phyloP scores from a whole-genome alignment of 495 filamentous ascomycete species.

The Cercophora newfieldiana region DNA sequence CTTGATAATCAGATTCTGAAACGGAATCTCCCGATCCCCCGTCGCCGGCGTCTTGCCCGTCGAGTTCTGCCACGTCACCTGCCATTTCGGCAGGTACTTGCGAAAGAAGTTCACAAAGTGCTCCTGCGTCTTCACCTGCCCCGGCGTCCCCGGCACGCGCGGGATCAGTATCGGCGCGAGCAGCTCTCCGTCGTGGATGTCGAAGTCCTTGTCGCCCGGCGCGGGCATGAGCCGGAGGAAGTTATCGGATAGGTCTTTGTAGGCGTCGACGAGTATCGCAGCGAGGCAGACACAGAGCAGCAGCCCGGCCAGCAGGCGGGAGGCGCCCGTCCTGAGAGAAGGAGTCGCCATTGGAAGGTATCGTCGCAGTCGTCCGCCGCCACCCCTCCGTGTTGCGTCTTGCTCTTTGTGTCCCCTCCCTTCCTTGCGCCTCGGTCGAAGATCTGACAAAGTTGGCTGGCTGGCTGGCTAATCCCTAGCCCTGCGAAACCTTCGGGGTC shows the following conservation, averaged over 20 bases:
- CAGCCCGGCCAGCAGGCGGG: constrained; percentile 2
- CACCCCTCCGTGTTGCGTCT: background rate
- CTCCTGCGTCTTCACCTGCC: constrained; percentile 64
- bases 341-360: background rate
- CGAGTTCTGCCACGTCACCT: constrained; percentile 78
- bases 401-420: background rate
- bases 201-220: constrained; percentile 63
- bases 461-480: constrained; percentile 3
- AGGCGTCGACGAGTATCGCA: constrained; percentile 46
- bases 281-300: constrained; percentile 24
- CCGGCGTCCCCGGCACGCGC: constrained; percentile 78
- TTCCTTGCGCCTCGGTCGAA: background rate
- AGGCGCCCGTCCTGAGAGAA: background rate
- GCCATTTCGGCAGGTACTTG: constrained; percentile 70
- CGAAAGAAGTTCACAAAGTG: constrained; percentile 79
- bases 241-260: constrained; percentile 70
- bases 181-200: constrained; percentile 66
- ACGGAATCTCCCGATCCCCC: constrained; percentile 65
- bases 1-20: constrained; percentile 76
- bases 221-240: constrained; percentile 63
- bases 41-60: constrained; percentile 70
- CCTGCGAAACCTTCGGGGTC: background rate
- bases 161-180: constrained; percentile 79
- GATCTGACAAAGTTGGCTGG: background rate
- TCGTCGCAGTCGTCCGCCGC: background rate